Evolutionary conservation across 352 stramenopile genomes (phyloP).

Genomic region (Pythium dissimile): DNA sequence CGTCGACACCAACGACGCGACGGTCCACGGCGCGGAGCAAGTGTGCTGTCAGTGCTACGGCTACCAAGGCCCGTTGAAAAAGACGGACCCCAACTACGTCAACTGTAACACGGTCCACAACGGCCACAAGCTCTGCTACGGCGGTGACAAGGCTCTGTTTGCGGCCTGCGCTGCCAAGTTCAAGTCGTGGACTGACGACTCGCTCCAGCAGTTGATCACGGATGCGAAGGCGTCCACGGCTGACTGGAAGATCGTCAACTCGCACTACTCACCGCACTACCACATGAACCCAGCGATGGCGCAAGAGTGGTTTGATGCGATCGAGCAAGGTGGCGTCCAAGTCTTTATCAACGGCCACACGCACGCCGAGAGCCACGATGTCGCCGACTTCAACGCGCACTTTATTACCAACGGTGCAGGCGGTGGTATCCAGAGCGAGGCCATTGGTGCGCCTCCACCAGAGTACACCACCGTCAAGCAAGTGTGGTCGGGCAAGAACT

Average conservation of each 20-base stretch:
- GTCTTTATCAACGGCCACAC: slow-evolving; percentile 75
- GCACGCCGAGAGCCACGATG: slow-evolving; percentile 77
- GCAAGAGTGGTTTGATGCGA: slow-evolving; percentile 58
- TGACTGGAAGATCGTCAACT: slow-evolving; percentile 86
- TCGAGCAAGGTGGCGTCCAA: slow-evolving; percentile 49
- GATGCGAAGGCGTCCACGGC: slow-evolving; percentile 57
- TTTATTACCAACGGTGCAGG: slow-evolving; percentile 41
- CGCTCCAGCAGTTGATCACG: slow-evolving; percentile 44
- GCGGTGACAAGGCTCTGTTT: slow-evolving; percentile 52
- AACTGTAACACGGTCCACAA: slow-evolving; percentile 48
- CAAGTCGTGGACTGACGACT: slow-evolving; percentile 66
- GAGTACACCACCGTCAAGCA: slow-evolving; percentile 20
- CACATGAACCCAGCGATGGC: slow-evolving; percentile 59
- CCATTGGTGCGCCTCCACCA: slow-evolving; percentile 20
- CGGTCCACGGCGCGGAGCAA: slow-evolving; percentile 57
- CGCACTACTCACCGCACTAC: slow-evolving; percentile 74
- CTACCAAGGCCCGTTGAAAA: slow-evolving; percentile 34
- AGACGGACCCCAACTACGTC: slow-evolving; percentile 18
- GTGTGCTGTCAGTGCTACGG: slow-evolving; percentile 86
- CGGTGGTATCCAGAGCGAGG: slow-evolving; percentile 33
- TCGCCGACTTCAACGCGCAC: slow-evolving; percentile 24
- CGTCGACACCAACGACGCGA: slow-evolving; percentile 65
- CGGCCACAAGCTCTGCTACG: slow-evolving; percentile 48
- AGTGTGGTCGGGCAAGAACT: slow-evolving; percentile 21
- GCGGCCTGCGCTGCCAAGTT: slow-evolving; percentile 63